Conservation (phyloP, 192 early-diverging fungal genomes). For the Helicostylum pulchrum region DNA sequence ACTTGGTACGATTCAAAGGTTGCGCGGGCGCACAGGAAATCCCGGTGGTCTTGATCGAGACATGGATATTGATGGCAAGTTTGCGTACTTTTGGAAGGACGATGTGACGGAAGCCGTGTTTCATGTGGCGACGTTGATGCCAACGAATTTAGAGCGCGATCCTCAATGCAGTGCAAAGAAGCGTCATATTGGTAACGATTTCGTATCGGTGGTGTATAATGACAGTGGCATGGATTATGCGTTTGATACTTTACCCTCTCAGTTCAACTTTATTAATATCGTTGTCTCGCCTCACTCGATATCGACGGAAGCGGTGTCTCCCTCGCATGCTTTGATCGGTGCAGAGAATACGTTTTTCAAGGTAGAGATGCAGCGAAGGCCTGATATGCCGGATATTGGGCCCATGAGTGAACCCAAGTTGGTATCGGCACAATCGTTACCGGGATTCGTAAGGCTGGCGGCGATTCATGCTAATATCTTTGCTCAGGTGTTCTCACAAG, state of each 20-base stretch:
- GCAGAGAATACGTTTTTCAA: constrained; percentile 52
- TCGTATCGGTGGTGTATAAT: constrained; percentile 91
- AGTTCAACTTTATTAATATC: constrained; percentile 97
- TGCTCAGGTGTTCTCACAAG: constrained; percentile 79
- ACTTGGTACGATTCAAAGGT: constrained; percentile 71
- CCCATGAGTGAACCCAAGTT: constrained; percentile 81
- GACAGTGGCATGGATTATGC: constrained; percentile 80
- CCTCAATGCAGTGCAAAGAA: constrained; percentile 83
- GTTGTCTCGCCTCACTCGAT: constrained; percentile 76
- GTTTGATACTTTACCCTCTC: constrained; percentile 87
- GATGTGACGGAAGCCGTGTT: constrained; percentile 87
- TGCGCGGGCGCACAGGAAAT: constrained; percentile 56
- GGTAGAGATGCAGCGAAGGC: constrained; percentile 62
- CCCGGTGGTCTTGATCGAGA: constrained; percentile 87
- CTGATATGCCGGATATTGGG: constrained; percentile 80
- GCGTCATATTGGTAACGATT: constrained; percentile 97
- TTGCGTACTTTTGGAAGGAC: constrained; percentile 79
- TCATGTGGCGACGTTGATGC: constrained; percentile 95
- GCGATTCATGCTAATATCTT: constrained; percentile 89
- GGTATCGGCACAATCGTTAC: constrained; percentile 71
- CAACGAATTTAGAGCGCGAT: constrained; percentile 70
- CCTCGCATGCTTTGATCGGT: constrained; percentile 7
- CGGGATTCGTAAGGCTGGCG: constrained; percentile 77
- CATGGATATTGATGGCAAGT: constrained; percentile 80
- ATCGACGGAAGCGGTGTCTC: constrained; percentile 19